phyloP scores from a whole-genome alignment of 345 rosid genomes.

The Rhodamnia argentea region DNA sequence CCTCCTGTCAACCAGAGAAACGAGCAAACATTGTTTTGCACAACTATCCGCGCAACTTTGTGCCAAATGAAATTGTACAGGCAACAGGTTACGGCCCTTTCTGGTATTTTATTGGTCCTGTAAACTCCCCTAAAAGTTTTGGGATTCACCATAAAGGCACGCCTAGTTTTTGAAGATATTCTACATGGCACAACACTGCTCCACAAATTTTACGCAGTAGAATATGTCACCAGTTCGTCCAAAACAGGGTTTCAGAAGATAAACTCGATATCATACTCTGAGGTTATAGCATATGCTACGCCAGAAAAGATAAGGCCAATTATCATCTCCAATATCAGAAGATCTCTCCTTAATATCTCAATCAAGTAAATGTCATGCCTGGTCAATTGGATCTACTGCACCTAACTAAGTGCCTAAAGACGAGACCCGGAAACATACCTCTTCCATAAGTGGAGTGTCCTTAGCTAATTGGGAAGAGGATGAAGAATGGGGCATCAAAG shows the following conservation, averaged over 20 bases:
- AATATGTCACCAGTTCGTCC: background rate
- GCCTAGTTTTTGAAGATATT: background rate
- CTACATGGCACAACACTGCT: background rate
- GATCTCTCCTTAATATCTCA: background rate
- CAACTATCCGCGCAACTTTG: background rate
- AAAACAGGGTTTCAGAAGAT: background rate
- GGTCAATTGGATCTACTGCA: background rate
- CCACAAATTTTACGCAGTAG: background rate
- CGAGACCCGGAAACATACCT: conserved; percentile 33
- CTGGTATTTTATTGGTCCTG: background rate
- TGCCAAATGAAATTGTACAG: background rate
- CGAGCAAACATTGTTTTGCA: background rate
- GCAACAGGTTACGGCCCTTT: background rate
- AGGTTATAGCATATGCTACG: background rate
- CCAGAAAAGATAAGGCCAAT: background rate
- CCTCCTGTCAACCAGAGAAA: background rate
- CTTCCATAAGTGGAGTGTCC: conserved; percentile 84
- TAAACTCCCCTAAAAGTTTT: background rate
- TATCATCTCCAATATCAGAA: background rate
- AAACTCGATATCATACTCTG: background rate
- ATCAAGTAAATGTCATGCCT: background rate
- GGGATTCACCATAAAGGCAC: background rate
- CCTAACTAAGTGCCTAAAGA: background rate
- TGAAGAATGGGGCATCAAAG: conserved; percentile 53
- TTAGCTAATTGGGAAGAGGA: conserved; percentile 78